A percentile compares a stretch with the other conserved stretches of the same genome.
These are phyloP conservation scores for Cadophora luteo-olivacea DNA, from an alignment of 2,329 filamentous ascomycete species.

Conservation along the genomic window DNA sequence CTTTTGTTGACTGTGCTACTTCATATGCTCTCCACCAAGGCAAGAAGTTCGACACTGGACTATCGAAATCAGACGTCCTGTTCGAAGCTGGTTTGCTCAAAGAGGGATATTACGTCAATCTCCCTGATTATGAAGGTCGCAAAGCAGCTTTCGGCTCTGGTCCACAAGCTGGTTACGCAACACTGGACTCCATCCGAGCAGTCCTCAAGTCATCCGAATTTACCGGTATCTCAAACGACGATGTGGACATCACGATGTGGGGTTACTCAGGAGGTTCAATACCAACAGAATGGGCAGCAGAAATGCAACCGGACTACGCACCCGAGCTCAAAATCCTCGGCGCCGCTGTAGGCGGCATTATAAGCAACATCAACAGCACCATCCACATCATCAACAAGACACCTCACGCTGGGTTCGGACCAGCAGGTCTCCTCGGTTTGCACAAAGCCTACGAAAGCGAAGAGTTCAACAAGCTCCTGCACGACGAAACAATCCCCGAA, in stretches of 20 bases:
- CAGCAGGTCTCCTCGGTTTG: conserved; percentile 18
- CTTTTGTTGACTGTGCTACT: conserved; percentile 16
- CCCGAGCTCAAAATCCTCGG: conserved; percentile 21
- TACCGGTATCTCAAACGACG: not conserved
- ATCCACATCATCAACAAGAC: conserved; percentile 15
- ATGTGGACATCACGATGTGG: too few relatives aligned
- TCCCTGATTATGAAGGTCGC: conserved; percentile 27
- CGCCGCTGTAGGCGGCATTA: conserved; percentile 12
- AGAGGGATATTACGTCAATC: conserved; percentile 24
- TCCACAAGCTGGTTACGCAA: conserved; percentile 19
- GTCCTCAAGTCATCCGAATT: not conserved
- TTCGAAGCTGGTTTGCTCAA: conserved; percentile 10
- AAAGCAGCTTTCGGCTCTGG: conserved; percentile 24
- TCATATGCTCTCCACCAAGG: conserved; percentile 21
- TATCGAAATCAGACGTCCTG: conserved; percentile 3
- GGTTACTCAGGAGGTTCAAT: too few relatives aligned
- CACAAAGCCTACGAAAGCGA: conserved; percentile 4
- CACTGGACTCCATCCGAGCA: conserved; percentile 27
- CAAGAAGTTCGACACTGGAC: not conserved
- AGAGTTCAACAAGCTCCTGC: conserved; percentile 3
- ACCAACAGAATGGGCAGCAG: conserved; percentile 16
- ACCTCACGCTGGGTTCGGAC: conserved; percentile 11
- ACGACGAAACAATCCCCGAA: not conserved
- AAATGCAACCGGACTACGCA: conserved; percentile 19
- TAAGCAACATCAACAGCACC: conserved; percentile 16